A percentile compares a stretch with the other conserved stretches of the same genome.
Conservation (phyloP, 2,329 filamentous ascomycete genomes). For the Botrytis medusae region DNA sequence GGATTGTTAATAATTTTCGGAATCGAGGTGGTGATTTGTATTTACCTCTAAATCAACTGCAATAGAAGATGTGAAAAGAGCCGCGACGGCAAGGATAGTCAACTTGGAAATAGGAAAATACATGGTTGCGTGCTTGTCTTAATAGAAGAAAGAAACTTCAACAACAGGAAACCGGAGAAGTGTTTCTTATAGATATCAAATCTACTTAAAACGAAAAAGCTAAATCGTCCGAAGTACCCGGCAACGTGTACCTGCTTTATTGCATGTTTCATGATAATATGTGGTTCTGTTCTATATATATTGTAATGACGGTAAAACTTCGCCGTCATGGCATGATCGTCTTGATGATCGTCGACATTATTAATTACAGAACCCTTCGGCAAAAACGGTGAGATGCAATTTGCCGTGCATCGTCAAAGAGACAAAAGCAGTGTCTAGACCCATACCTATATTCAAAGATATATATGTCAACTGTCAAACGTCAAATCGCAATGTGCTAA, state of each 20-base stretch:
- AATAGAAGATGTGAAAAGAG: background rate
- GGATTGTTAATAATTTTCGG: background rate
- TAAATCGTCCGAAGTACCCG: background rate
- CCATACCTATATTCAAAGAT: background rate
- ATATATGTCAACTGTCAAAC: background rate
- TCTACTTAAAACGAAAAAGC: background rate
- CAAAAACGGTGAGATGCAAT: background rate
- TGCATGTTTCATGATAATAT: conserved; percentile 7
- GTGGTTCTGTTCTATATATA: conserved; percentile 7
- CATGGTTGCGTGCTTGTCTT: background rate
- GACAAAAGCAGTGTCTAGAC: background rate
- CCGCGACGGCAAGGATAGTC: background rate
- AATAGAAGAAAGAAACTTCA: background rate
- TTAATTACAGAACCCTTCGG: background rate
- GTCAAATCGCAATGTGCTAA: background rate
- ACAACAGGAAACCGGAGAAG: background rate
- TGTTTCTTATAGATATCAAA: background rate
- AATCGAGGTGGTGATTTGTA: background rate
- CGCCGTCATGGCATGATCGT: background rate
- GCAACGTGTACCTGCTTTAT: background rate
- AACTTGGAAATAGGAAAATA: background rate
- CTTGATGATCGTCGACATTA: background rate
- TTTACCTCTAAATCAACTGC: background rate
- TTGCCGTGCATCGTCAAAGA: background rate
- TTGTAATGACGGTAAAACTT: background rate